Base-by-base conservation (phyloP, 2,329 filamentous ascomycete genomes). In the Cercospora citrullina region DNA sequence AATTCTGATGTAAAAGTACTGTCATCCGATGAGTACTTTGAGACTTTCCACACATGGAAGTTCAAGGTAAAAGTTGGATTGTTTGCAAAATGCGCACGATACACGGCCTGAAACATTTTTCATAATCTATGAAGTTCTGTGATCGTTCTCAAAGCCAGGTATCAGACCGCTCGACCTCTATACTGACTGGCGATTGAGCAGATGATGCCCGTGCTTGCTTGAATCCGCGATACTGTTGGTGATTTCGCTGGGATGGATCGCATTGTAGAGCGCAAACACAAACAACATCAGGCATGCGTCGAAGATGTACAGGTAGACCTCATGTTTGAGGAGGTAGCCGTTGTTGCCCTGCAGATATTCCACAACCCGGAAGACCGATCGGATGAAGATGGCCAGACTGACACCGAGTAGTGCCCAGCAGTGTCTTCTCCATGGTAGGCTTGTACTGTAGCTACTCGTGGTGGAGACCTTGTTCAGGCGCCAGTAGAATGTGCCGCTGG, bases 341-440 rank as follows among this genome's bases (percentile, higher is more conserved):
- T 77, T 72, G 18, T 80, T 76, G 1, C 84, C 84, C 71, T 80
- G 73, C 0, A 77, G 66, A 67, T 83, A 87, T 76, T 86, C 84
- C 3, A 81, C 73, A 3, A 85, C 77, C 21, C 85, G 79, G 62
- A 85, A 84, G 2, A 85, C 66, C 7, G 77, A 81, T 31, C 85
- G 79, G 7, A 85, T 62, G 67, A 87, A 74, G 71, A 87, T 86
- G 23, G 86, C 73, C 0, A 74, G 68, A 64, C 79, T 82, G 33
- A 79, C 77, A 1, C 71, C 58, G 69, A 86, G 86, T 8, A 87
- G 77, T 0, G 77, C 75, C 12, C 73, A 61, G 68, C 86, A 74
- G 61, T 80, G 78, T 51, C 76, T 77, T 65, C 70, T 73, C 81
- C 78, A 81, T 4, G 48, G 21, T 5, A 53, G 21, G 18, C 26